phyloP scores from a whole-genome alignment of 2,329 filamentous ascomycete species.

The Plectosphaerella sp. region DNA sequence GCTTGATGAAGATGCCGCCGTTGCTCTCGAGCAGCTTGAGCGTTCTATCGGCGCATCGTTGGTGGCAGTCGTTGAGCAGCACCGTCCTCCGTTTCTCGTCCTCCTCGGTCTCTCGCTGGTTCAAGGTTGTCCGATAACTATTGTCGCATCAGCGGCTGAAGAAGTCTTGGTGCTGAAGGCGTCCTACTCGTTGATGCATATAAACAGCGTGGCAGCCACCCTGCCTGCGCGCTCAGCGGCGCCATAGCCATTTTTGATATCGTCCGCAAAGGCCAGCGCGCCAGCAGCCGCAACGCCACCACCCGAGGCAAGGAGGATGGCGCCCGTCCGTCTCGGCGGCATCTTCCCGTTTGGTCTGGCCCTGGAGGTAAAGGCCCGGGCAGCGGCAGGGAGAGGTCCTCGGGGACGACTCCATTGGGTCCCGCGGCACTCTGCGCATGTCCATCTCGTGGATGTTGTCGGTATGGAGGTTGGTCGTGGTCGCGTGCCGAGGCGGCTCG shows the following conservation, averaged over 20 bases:
- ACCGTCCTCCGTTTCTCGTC: constrained; percentile 61
- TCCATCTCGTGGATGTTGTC: constrained; percentile 25
- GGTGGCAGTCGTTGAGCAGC: constrained; percentile 79
- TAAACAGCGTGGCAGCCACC: constrained; percentile 67
- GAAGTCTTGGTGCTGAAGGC: not conserved
- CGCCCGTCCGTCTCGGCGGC: constrained; percentile 8
- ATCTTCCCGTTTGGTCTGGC: not conserved
- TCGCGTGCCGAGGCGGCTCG: constrained; percentile 27
- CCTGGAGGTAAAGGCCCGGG: constrained; percentile 22
- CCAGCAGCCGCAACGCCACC: constrained; percentile 45
- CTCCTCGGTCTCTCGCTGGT: constrained; percentile 56
- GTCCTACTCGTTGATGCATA: constrained; percentile 83
- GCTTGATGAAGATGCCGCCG: constrained; percentile 96
- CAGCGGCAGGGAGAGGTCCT: constrained; percentile 14
- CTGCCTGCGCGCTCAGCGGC: constrained; percentile 74
- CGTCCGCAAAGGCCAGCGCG: constrained; percentile 53
- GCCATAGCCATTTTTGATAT: constrained; percentile 72
- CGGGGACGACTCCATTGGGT: constrained; percentile 30
- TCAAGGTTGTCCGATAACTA: constrained; percentile 86
- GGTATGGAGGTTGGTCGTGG: constrained; percentile 13
- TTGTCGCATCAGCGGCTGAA: constrained; percentile 19
- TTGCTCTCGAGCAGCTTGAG: constrained; percentile 87
- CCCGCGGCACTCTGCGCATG: constrained; percentile 39
- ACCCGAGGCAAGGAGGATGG: constrained; percentile 44
- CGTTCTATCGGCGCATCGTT: constrained; percentile 86